phyloP scores from a whole-genome alignment of 73 alveolate genomes.

The Stentor roeselii region DNA sequence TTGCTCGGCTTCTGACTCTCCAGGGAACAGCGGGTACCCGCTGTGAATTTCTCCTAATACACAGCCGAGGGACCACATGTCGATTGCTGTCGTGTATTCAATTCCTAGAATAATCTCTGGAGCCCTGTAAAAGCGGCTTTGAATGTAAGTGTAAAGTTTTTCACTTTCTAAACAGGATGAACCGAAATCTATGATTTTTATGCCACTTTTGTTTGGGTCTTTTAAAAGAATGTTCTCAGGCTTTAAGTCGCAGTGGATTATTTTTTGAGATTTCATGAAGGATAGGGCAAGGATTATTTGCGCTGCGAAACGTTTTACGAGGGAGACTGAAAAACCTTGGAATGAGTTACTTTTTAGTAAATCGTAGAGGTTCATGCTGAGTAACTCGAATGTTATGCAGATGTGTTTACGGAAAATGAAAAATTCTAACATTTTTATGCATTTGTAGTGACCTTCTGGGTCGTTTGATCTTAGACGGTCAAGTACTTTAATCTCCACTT shows the following conservation, averaged over 20 bases:
- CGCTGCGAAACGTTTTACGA: conserved; percentile 65
- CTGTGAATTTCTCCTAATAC: conserved; percentile 72
- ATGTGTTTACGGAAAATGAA: conserved; percentile 76
- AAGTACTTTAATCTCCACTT: conserved; percentile 70
- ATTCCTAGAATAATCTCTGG: conserved; percentile 96
- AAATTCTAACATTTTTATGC: conserved; percentile 62
- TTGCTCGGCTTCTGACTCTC: conserved; percentile 66
- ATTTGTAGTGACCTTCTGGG: conserved; percentile 40
- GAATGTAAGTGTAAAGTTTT: conserved; percentile 76
- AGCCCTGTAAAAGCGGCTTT: conserved; percentile 92
- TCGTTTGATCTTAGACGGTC: conserved; percentile 48
- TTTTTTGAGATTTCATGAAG: conserved; percentile 49
- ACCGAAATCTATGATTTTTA: conserved; percentile 83
- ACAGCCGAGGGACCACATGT: conserved; percentile 97
- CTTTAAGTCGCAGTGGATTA: conserved; percentile 84
- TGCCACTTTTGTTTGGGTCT: conserved; percentile 58
- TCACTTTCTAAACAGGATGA: conserved; percentile 72
- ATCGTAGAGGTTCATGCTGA: conserved; percentile 72
- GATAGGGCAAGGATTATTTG: conserved; percentile 54
- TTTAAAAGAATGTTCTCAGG: conserved; percentile 79
- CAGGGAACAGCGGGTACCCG: conserved; percentile 72
- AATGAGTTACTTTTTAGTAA: conserved; percentile 58
- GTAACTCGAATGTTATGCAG: conserved; percentile 64
- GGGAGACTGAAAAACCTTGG: conserved; percentile 63
- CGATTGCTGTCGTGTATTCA: conserved; percentile 87